Evolutionary conservation across 2,329 filamentous ascomycete genomes (phyloP).

Genomic region (Furcasterigmium sp.): DNA sequence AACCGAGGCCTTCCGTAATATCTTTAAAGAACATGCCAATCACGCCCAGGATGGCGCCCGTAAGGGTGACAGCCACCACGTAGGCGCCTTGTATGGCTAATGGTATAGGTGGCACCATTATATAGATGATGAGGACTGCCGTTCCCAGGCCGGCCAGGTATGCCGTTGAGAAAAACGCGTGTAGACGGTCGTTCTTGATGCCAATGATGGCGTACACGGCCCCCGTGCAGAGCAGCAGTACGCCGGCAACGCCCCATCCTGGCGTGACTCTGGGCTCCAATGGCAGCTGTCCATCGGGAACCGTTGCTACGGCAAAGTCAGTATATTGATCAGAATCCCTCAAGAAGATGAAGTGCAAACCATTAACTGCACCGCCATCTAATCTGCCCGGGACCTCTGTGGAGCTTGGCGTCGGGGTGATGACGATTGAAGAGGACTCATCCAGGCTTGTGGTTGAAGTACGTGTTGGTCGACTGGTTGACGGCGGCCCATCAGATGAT

Average conservation of each 20-base stretch:
- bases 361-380: constrained; percentile 16
- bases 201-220: constrained; percentile 68
- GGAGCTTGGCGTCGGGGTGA: constrained; percentile 5
- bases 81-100: constrained; percentile 80
- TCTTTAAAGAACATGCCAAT: constrained; percentile 76
- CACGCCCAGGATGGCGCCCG: constrained; percentile 69
- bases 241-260: constrained; percentile 72
- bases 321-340: background rate
- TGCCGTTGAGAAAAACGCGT: constrained; percentile 74
- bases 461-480: constrained; percentile 1
- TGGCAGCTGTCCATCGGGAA: constrained; percentile 56
- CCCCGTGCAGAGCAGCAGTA: constrained; percentile 71
- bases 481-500: background rate
- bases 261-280: constrained; percentile 72
- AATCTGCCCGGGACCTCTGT: background rate
- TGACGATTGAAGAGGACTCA: constrained; percentile 1
- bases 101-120: constrained; percentile 74
- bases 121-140: constrained; percentile 79
- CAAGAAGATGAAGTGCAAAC: constrained; percentile 16
- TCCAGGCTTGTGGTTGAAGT: constrained; percentile 1
- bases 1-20: constrained; percentile 75
- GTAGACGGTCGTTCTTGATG: constrained; percentile 74
- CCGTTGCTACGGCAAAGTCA: constrained; percentile 29
- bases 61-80: constrained; percentile 69
- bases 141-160: constrained; percentile 70